Percentiles rank a stretch among this genome's conserved stretches.
Conservation (phyloP, 176 grass and related monocot species). For the Dactylis glomerata region DNA sequence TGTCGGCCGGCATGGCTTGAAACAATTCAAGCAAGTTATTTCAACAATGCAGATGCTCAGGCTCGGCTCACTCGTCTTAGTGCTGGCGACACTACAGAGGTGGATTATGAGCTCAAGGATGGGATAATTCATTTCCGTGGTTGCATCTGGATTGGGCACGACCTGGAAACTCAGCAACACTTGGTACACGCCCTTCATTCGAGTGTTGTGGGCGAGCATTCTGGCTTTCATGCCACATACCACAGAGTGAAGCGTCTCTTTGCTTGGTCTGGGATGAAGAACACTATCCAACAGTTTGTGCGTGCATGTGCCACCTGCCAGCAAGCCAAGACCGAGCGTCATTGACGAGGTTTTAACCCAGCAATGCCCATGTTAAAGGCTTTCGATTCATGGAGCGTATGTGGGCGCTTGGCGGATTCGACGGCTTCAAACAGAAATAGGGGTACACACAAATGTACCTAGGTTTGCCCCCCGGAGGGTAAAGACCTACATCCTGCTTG, state of each 20-base stretch:
- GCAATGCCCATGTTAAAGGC: no score
- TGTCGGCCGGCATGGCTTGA: background rate
- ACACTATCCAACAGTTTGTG: background rate
- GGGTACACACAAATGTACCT: no score
- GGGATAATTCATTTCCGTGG: background rate
- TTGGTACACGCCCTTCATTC: background rate
- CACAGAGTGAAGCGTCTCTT: background rate
- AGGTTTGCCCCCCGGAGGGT: no score
- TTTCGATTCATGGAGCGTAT: no score
- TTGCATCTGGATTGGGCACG: background rate
- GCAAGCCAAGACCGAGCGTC: background rate
- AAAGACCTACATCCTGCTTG: no score
- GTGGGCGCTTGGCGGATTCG: no score
- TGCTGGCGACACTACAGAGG: no score
- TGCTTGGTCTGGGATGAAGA: background rate
- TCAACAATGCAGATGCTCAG: no score
- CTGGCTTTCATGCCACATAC: background rate
- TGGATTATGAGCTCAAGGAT: background rate
- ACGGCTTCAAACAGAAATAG: no score
- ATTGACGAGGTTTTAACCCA: no score
- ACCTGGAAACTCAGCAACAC: background rate
- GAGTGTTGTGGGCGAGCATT: background rate
- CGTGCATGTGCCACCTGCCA: fast-evolving
- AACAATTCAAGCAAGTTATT: background rate
- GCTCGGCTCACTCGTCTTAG: no score